phyloP scores from a whole-genome alignment of 1,284 basidiomycete species.

The Papiliotrema laurentii region DNA sequence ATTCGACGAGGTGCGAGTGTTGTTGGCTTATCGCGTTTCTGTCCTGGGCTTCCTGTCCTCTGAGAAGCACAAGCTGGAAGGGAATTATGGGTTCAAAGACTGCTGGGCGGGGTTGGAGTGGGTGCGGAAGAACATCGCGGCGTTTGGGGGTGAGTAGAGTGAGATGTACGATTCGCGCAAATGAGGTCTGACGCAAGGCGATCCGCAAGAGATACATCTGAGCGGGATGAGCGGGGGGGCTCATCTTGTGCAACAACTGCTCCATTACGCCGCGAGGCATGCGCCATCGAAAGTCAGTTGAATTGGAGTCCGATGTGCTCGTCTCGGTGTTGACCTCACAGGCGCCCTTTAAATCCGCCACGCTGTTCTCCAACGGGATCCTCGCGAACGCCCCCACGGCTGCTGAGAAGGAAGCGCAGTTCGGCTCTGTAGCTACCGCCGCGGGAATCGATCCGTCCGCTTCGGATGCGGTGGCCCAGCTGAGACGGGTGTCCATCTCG shows the following conservation, averaged over 20 bases:
- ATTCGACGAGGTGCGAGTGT: slow-evolving; percentile 62
- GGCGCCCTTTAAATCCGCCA: slow-evolving; percentile 63
- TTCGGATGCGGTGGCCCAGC: slow-evolving; percentile 51
- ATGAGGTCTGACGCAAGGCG: slow-evolving; percentile 6
- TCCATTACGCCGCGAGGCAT: slow-evolving; percentile 65
- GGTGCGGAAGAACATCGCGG: slow-evolving; percentile 58
- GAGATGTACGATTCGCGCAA: not conserved
- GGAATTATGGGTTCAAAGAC: slow-evolving; percentile 74
- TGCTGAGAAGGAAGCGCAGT: slow-evolving; percentile 58
- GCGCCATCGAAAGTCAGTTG: slow-evolving; percentile 47
- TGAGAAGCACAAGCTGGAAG: slow-evolving; percentile 55
- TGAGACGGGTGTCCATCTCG: slow-evolving; percentile 54
- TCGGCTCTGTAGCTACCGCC: slow-evolving; percentile 56
- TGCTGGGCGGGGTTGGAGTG: slow-evolving; percentile 62
- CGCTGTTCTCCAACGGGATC: slow-evolving; percentile 68
- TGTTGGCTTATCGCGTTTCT: slow-evolving; percentile 46
- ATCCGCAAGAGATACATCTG: slow-evolving; percentile 56
- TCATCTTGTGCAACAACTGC: slow-evolving; percentile 67
- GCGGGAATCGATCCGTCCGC: slow-evolving; percentile 56
- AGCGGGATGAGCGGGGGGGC: slow-evolving; percentile 67
- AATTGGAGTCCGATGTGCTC: not conserved
- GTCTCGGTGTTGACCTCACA: slow-evolving; percentile 3
- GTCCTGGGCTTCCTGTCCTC: slow-evolving; percentile 68
- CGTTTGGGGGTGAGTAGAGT: slow-evolving; percentile 55
- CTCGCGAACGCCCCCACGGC: slow-evolving; percentile 52